Base-by-base conservation (phyloP, 805 yeast genomes). In the Nakazawaea ishiwadae region DNA sequence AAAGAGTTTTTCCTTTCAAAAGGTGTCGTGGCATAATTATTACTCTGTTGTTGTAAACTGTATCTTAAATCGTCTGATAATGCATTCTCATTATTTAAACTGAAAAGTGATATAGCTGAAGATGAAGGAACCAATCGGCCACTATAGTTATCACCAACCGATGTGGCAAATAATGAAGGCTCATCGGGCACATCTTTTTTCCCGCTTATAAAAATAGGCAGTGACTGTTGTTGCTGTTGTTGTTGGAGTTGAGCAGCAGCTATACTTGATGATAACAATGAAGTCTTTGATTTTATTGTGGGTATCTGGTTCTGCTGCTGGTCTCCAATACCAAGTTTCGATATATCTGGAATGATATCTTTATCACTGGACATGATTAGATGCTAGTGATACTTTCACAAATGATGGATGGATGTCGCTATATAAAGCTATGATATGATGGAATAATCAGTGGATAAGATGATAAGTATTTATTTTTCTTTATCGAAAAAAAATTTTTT, bases 91-190 rank as follows among this genome's bases (percentile, higher is more conserved):
- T 29, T 59, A 38, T 53, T 62, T 29, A 64, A 50, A 1, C 68
- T 63, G 7, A 64, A 49, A 14, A 64, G 48, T 7, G 69, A 59
- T 11, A 61, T 62, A 18, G 55, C 56, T 10, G 67, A 60, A 5
- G 66, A 52, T 4, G 68, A 58, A 5, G 67, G 66, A 11, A 63
- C 54, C 16, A 63, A 46, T 15, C 52, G 39, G 1, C 62, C 62
- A 5, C 55, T 61, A 18, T 54, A 44, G n/a, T 57, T 65, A 6
- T 48, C 49, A 4, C 65, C 66, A 4, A 59, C 61, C 0, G 67
- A 62, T 1, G 63, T 56, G 2, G 67, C 68, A 28, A 60, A 48
- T 34, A 63, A 51, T 5, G 39, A 37, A 3, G 45, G 45, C 16
- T 42, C 45, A 9, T 42, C 39, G 14, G 45, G 45, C 17, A 31